Evolutionary conservation across 192 early-diverging fungal genomes (phyloP).

Genomic region (Lobosporangium transversale): DNA sequence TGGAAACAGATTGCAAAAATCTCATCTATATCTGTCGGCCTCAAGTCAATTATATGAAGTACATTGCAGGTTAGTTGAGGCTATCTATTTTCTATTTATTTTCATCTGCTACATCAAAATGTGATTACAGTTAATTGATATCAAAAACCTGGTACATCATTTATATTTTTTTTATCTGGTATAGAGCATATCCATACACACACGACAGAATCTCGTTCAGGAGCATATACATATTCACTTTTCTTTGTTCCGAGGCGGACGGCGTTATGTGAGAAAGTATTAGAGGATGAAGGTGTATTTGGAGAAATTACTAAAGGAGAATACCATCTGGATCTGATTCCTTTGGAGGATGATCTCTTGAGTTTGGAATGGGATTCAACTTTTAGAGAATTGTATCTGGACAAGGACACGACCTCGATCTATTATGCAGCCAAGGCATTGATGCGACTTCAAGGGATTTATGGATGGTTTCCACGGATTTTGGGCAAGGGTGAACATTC

Average conservation of each 20-base stretch:
- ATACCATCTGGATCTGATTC: slow-evolving; percentile 90
- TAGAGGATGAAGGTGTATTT: slow-evolving; percentile 93
- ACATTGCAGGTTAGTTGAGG: slow-evolving; percentile 72
- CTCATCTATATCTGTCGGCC: slow-evolving; percentile 90
- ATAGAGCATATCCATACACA: slow-evolving; percentile 42
- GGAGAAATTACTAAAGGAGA: slow-evolving; percentile 88
- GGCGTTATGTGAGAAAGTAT: slow-evolving; percentile 89
- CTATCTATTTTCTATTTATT: no score
- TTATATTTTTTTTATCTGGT: not conserved
- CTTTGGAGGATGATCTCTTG: slow-evolving; percentile 89
- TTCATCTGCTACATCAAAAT: no score
- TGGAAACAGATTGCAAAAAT: slow-evolving; percentile 77
- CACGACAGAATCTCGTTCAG: slow-evolving; percentile 17
- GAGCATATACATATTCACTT: slow-evolving; percentile 67
- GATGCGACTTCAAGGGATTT: slow-evolving; percentile 89
- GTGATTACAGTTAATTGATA: no score
- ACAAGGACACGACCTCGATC: slow-evolving; percentile 79
- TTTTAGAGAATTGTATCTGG: slow-evolving; percentile 86
- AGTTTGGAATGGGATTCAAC: slow-evolving; percentile 87
- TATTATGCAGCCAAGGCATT: slow-evolving; percentile 81
- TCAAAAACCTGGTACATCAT: no score
- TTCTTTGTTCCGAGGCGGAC: slow-evolving; percentile 93
- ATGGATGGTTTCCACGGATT: slow-evolving; percentile 91
- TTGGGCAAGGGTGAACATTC: slow-evolving; percentile 90
- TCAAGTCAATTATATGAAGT: slow-evolving; percentile 80